Conservation (phyloP, 345 rosid genomes). For the Acer negundo region DNA sequence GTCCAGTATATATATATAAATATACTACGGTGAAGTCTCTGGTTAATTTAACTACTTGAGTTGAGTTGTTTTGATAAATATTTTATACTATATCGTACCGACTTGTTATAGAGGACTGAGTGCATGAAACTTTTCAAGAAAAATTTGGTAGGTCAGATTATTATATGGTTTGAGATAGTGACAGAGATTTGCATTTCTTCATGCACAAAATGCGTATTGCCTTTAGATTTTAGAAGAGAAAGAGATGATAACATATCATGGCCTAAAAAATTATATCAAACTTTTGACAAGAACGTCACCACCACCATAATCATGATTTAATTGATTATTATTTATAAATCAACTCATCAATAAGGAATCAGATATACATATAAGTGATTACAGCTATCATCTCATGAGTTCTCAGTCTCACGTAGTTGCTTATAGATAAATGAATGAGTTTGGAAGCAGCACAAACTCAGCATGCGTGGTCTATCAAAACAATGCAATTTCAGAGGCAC, state of each 20-base stretch:
- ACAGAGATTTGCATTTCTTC: neutral
- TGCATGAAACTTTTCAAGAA: neutral
- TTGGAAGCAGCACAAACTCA: too few species aligned
- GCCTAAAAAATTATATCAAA: slow-evolving; percentile 16
- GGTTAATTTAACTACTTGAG: neutral
- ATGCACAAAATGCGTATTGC: neutral
- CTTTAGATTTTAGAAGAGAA: neutral
- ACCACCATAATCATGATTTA: too few species aligned
- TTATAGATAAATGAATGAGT: too few species aligned
- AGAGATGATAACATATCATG: neutral
- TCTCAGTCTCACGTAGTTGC: too few species aligned
- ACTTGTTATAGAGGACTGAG: neutral
- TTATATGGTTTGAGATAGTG: neutral
- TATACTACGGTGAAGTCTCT: neutral
- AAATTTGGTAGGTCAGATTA: neutral
- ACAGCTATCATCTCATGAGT: too few species aligned
- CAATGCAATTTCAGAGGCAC: neutral
- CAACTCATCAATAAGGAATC: too few species aligned
- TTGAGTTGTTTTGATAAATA: neutral
- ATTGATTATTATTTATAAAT: too few species aligned
- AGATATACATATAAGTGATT: too few species aligned
- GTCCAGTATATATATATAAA: neutral
- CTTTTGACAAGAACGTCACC: neutral
- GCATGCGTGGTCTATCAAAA: neutral
- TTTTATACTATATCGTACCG: too few species aligned